phyloP scores from a whole-genome alignment of 768 basidiomycete species.

The Leucosporidium yakuticum region DNA sequence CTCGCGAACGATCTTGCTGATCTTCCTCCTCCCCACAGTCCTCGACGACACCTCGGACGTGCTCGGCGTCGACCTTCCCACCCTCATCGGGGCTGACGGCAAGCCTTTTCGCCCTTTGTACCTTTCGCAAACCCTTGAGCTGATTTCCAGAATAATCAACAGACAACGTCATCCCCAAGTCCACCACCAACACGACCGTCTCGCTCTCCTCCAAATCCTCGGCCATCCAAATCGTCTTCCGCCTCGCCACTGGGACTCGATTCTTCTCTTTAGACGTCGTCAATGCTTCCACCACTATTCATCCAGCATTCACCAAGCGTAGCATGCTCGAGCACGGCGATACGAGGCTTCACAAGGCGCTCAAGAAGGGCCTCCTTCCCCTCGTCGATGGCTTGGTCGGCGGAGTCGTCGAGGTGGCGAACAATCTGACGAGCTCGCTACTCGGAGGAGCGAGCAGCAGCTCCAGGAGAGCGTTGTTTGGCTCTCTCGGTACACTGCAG shows the following conservation, averaged over 20 bases:
- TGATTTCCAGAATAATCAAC: too few species aligned
- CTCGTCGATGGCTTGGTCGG: background rate
- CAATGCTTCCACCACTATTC: background rate
- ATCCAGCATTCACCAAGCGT: background rate
- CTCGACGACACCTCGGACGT: background rate
- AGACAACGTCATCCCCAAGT: too few species aligned
- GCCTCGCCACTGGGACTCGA: background rate
- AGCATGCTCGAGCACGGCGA: background rate
- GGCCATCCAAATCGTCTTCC: background rate
- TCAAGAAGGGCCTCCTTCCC: background rate
- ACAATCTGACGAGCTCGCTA: background rate
- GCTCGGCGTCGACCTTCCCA: background rate
- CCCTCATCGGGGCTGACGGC: background rate
- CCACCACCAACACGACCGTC: too few species aligned
- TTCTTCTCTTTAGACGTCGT: background rate
- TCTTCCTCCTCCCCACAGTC: background rate
- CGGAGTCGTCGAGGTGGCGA: background rate
- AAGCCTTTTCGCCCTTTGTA: background rate
- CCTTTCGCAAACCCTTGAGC: too few species aligned
- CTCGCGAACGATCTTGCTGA: background rate
- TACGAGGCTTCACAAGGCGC: background rate
- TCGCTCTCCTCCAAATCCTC: too few species aligned
- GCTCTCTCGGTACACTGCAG: background rate
- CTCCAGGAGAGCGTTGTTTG: background rate
- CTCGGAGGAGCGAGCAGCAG: background rate